Evolutionary conservation across 1,284 basidiomycete species (phyloP).

Genomic region (Heliocybe sulcata): DNA sequence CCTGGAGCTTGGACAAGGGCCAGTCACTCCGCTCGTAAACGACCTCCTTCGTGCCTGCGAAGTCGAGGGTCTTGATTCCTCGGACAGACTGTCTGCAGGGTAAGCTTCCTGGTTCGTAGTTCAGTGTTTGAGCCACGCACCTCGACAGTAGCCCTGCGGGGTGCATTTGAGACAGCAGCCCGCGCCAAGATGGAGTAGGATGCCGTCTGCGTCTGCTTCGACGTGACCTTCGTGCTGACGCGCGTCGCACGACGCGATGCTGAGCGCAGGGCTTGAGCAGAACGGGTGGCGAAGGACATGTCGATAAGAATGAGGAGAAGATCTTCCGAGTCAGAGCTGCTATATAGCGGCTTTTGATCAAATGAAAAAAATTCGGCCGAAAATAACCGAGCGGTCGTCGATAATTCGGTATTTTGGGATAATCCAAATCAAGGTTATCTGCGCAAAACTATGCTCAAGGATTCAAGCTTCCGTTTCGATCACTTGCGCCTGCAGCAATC

Average conservation of each 20-base stretch:
- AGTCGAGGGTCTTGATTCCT: conserved; percentile 96
- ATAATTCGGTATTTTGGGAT: no score
- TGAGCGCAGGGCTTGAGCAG: conserved; percentile 52
- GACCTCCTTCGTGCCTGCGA: conserved; percentile 91
- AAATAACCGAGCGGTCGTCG: background rate
- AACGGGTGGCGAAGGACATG: conserved; percentile 59
- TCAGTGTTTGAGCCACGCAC: conserved; percentile 24
- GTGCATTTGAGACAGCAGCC: conserved; percentile 29
- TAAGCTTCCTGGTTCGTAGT: background rate
- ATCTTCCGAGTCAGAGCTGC: conserved; percentile 7
- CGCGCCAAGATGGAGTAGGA: conserved; percentile 72
- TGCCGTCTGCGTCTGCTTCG: conserved; percentile 42
- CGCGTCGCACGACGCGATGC: conserved; percentile 53
- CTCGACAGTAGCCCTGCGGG: conserved; percentile 32
- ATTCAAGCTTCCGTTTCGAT: no score
- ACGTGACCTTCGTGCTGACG: conserved; percentile 33
- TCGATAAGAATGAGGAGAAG: conserved; percentile 17
- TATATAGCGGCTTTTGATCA: conserved; percentile 1
- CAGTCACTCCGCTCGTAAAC: conserved; percentile 99
- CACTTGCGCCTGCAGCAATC: no score
- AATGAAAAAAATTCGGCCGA: conserved; percentile 2
- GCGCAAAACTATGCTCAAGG: no score
- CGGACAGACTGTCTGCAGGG: conserved; percentile 34
- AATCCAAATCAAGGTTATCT: no score
- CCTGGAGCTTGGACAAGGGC: conserved; percentile 96